Evolutionary conservation across 2,329 filamentous ascomycete genomes (phyloP).

Genomic region (Pseudogymnoascus sp.): DNA sequence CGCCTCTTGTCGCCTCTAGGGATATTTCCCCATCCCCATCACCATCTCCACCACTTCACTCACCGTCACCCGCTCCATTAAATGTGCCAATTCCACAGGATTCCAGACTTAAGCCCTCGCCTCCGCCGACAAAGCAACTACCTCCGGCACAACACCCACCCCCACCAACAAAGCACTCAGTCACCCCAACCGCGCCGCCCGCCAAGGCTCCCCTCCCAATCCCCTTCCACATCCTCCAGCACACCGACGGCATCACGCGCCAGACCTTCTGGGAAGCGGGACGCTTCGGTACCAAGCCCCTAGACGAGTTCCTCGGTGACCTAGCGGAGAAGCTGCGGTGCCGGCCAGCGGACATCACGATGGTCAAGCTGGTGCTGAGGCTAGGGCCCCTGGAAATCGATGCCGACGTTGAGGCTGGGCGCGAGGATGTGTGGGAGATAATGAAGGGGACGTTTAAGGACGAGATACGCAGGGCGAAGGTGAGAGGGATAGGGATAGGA

Average conservation of each 20-base stretch:
- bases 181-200: not conserved
- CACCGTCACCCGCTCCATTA: not conserved
- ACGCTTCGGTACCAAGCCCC: not conserved
- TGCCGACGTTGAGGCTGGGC: not conserved
- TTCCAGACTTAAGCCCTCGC: not conserved
- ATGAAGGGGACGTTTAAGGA: constrained; percentile 2
- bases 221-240: not conserved
- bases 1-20: not conserved
- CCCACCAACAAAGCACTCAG: not conserved
- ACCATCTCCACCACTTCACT: not conserved
- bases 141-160: not conserved
- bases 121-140: not conserved
- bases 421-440: not conserved
- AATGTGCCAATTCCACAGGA: not conserved
- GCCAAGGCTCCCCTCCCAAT: not conserved
- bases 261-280: not conserved
- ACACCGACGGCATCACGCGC: not conserved
- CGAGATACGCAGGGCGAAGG: not conserved
- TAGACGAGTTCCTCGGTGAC: not conserved
- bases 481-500: not conserved
- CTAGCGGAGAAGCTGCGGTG: not conserved
- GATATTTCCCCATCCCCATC: not conserved
- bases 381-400: not conserved
- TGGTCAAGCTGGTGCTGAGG: not conserved
- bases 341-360: not conserved